These are phyloP conservation scores for Colletotrichum sp. DNA, from an alignment of 2,329 filamentous ascomycete species.

Conservation along the genomic window DNA sequence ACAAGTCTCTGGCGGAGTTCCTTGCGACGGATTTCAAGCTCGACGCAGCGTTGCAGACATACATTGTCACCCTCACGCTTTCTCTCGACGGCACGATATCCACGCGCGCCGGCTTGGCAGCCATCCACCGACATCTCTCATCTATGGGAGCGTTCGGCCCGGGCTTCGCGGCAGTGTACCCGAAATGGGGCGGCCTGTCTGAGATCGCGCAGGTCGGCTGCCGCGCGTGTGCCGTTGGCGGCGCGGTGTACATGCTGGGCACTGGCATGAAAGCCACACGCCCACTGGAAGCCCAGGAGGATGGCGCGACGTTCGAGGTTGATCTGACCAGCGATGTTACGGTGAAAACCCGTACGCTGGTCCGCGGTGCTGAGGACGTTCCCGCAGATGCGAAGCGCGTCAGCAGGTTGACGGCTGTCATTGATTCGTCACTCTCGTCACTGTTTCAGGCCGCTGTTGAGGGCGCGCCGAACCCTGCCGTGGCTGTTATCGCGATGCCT, in stretches of 20 bases:
- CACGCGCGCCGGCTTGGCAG: slow-evolving; percentile 69
- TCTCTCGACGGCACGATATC: slow-evolving; percentile 68
- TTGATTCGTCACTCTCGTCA: slow-evolving; percentile 66
- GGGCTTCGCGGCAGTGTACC: slow-evolving; percentile 86
- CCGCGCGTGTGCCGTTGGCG: slow-evolving; percentile 88
- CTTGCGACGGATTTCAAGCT: slow-evolving; percentile 68
- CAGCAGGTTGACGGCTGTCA: slow-evolving; percentile 69
- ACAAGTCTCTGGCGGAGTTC: slow-evolving; percentile 61
- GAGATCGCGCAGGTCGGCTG: slow-evolving; percentile 93
- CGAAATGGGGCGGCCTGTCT: slow-evolving; percentile 90
- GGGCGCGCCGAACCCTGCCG: slow-evolving; percentile 76
- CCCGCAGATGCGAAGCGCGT: slow-evolving; percentile 37
- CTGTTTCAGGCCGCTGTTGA: slow-evolving; percentile 77
- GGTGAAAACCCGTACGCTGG: slow-evolving; percentile 59
- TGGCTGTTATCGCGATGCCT: slow-evolving; percentile 72
- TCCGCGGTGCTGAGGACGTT: slow-evolving; percentile 45
- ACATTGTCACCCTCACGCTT: slow-evolving; percentile 71
- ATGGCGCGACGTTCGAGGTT: slow-evolving; percentile 41
- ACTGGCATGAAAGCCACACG: slow-evolving; percentile 60
- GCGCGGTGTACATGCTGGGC: slow-evolving; percentile 86
- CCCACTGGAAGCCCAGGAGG: slow-evolving; percentile 25
- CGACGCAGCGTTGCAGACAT: slow-evolving; percentile 69
- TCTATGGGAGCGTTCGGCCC: slow-evolving; percentile 89
- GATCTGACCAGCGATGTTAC: slow-evolving; percentile 61
- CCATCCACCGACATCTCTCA: slow-evolving; percentile 78